These are phyloP conservation scores for Salisapilia sapeloensis DNA, from an alignment of 352 stramenopile genomes.

Conservation along the genomic window DNA sequence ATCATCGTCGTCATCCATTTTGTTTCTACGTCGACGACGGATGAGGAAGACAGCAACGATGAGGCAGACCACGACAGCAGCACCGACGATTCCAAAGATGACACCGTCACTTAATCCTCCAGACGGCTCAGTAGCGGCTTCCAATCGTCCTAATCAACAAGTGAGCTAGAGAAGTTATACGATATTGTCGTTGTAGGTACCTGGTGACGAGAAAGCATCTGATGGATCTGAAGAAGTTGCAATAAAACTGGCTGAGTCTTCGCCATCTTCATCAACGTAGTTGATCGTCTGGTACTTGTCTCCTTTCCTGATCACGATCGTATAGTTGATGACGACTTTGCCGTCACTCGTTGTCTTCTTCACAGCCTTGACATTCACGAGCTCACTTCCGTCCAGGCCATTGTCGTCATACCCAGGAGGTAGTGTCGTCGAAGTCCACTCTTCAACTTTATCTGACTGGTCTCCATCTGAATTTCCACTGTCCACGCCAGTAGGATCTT, in stretches of 20 bases:
- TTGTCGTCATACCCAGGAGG: conserved; percentile 12
- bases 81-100: conserved; percentile 12
- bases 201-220: no score
- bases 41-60: conserved; percentile 11
- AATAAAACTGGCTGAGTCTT: no score
- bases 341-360: conserved; percentile 9
- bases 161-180: no score
- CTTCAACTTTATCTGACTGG: no score
- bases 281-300: no score
- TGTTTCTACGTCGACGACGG: conserved; percentile 6
- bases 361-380: conserved; percentile 16
- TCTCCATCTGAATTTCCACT: conserved; percentile 5
- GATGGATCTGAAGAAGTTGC: no score
- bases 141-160: no score
- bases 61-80: conserved; percentile 9
- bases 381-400: conserved; percentile 13
- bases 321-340: conserved; percentile 16
- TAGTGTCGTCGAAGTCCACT: conserved; percentile 20
- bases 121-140: no score
- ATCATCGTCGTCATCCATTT: conserved; percentile 4
- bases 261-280: no score
- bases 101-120: no score
- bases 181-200: no score
- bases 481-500: conserved; percentile 2
- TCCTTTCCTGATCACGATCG: conserved; percentile 15